Conservation (phyloP, 495 filamentous ascomycete species). For the Xylaria telfairii region DNA sequence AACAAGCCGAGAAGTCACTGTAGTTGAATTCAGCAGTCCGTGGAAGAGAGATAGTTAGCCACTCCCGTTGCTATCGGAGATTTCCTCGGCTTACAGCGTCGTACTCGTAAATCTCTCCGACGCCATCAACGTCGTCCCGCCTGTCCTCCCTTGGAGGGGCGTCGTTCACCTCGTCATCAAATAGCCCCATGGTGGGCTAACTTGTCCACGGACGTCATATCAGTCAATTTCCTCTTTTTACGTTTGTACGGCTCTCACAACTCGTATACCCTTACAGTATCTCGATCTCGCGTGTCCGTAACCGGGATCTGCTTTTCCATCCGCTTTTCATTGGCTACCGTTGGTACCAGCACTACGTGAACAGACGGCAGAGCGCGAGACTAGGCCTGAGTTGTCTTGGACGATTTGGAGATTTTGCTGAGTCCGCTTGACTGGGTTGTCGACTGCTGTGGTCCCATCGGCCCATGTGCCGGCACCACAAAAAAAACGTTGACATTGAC, state of each 20-base stretch:
- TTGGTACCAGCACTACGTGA: conserved; percentile 14
- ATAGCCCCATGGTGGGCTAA: not conserved
- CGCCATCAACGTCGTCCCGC: conserved; percentile 1
- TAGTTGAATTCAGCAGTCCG: conserved; percentile 3
- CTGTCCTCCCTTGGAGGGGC: conserved; percentile 7
- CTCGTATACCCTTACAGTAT: not conserved
- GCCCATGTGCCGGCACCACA: conserved; percentile 27
- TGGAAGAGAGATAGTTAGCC: conserved; percentile 7
- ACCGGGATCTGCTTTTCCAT: conserved; percentile 2
- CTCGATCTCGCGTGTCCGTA: not conserved
- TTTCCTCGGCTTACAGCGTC: conserved; percentile 23
- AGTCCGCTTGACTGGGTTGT: conserved; percentile 17
- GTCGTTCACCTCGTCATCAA: conserved; percentile 5
- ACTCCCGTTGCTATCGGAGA: conserved; percentile 22
- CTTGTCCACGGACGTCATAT: not conserved
- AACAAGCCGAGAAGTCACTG: conserved; percentile 1
- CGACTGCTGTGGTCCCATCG: conserved; percentile 21
- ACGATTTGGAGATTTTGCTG: conserved; percentile 18
- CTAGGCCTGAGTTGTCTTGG: conserved; percentile 22
- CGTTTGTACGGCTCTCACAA: not conserved
- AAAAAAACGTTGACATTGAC: conserved; percentile 25
- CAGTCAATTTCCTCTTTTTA: not conserved
- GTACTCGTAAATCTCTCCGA: conserved; percentile 21
- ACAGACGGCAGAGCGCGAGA: conserved; percentile 19
- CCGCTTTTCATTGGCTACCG: conserved; percentile 21